Evolutionary conservation across 805 yeast genomes (phyloP), one percentile per base, ranked within the genome.

Genomic region (Saturnispora hagleri): DNA sequence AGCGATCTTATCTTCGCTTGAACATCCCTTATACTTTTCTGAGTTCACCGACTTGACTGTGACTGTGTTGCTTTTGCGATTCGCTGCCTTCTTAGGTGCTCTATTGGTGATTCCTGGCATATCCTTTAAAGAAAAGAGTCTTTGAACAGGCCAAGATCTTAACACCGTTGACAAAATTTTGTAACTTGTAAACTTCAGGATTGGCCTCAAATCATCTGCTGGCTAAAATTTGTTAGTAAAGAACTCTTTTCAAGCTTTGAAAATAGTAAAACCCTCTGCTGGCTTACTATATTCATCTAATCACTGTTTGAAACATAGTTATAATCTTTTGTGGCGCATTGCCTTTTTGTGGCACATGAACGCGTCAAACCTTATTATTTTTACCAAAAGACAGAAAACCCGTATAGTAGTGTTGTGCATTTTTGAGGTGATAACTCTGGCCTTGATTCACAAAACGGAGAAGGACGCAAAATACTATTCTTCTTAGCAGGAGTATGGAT

Each of bases 1-100:
- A 1, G 74, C 60, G 38, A 73, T 56, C 48, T 67, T 68, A 51
- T 69, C 69, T 51, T 67, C 64, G 5, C 45, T 28, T 24, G 42
- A 22, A 42, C 46, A 31, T 34, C 31, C 42, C 35, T 44, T 36
- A 43, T 44, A 43, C 28, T 49, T 49, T 5, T 44, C 48, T 27
- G 33, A 17, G 9, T 44, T 34, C 13, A 43, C 38, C 8, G 44
- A 43, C 12, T 31, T 49, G 8, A 28, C 27, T 27, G 22, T 44
- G 9, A 36, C 48, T 13, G n/a, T 26, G 22, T 17, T 24, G 5
- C 7, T 18, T 17, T 24, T 48, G 18, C 24, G 43, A 6, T n/a
- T 42, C 8, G 8, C 20, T 22, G 22, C 6, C 10, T 36, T 42
- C 31, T 48, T 40, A 13, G 45, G 41, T 5, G 46, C 20, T 18